These are phyloP conservation scores for Bruguiera gymnorhiza DNA, from an alignment of 345 rosid species.

Conservation along the genomic window DNA sequence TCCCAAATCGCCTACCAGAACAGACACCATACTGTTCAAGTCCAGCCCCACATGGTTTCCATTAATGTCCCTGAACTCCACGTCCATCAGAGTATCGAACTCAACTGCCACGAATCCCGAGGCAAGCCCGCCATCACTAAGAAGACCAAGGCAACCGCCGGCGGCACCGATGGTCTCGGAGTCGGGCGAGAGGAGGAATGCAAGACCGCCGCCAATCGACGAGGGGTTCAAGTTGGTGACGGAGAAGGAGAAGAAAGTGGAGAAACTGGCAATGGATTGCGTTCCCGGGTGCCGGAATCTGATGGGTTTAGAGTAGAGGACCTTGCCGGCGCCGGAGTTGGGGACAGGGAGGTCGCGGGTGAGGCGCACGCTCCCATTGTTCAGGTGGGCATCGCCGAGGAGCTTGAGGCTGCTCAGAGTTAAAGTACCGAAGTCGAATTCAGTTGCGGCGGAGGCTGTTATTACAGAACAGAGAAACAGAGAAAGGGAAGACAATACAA, in stretches of 20 bases:
- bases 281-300: slow-evolving; percentile 59
- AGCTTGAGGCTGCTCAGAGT: slow-evolving; percentile 68
- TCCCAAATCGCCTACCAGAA: slow-evolving; percentile 61
- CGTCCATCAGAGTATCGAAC: slow-evolving; percentile 92
- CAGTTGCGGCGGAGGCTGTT: slow-evolving; percentile 26
- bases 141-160: slow-evolving; percentile 76
- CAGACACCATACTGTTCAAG: slow-evolving; percentile 73
- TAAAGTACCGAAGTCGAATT: slow-evolving; percentile 77
- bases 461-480: slow-evolving; percentile 26
- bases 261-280: slow-evolving; percentile 56
- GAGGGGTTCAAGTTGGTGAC: slow-evolving; percentile 73
- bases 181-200: slow-evolving; percentile 76
- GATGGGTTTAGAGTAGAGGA: slow-evolving; percentile 68
- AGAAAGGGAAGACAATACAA: slow-evolving; percentile 26
- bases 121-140: slow-evolving; percentile 34
- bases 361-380: slow-evolving; percentile 75
- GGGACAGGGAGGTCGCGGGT: slow-evolving; percentile 86
- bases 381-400: slow-evolving; percentile 85
- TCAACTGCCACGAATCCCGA: slow-evolving; percentile 82
- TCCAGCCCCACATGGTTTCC: slow-evolving; percentile 97
- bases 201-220: slow-evolving; percentile 91
- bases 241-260: slow-evolving; percentile 85
- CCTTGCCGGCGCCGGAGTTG: slow-evolving; percentile 75
- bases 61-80: slow-evolving; percentile 73
- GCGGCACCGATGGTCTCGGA: slow-evolving; percentile 61